phyloP scores from a whole-genome alignment of 2,329 filamentous ascomycete genomes.

The Penicillium rolfsii region DNA sequence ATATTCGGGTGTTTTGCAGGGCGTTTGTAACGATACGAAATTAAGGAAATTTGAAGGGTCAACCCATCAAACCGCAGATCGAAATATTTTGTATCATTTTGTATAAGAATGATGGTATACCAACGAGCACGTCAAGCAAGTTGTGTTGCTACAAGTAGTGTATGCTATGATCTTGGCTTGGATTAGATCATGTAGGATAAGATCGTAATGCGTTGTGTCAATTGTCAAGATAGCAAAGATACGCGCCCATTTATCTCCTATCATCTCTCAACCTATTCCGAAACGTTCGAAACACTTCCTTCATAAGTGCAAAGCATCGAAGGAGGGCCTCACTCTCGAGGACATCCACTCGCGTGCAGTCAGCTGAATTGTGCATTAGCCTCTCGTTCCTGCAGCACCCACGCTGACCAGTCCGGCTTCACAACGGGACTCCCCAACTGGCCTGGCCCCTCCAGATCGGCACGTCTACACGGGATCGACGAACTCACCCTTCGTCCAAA shows the following conservation, averaged over 20 bases:
- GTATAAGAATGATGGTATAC: neutral
- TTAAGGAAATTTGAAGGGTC: constrained; percentile 23
- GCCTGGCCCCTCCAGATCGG: constrained; percentile 25
- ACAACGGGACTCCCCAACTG: constrained; percentile 8
- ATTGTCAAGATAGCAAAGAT: neutral
- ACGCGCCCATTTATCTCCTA: neutral
- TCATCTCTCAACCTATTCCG: neutral
- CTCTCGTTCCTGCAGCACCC: constrained; percentile 38
- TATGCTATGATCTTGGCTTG: neutral
- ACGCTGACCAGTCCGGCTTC: constrained; percentile 19
- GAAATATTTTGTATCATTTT: neutral
- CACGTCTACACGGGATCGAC: constrained; percentile 21
- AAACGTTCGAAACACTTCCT: constrained; percentile 13
- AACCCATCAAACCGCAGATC: constrained; percentile 23
- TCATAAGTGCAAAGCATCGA: constrained; percentile 18
- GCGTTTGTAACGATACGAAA: constrained; percentile 31
- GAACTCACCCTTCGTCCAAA: constrained; percentile 13
- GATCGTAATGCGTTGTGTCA: neutral
- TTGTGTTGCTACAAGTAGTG: neutral
- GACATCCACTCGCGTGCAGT: constrained; percentile 11
- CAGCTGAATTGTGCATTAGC: constrained; percentile 38
- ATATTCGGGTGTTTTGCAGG: constrained; percentile 24
- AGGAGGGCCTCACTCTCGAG: neutral
- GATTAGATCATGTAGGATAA: neutral
- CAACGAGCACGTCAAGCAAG: neutral